phyloP scores from a whole-genome alignment of 495 filamentous ascomycete genomes.

The Pseudevernia furfuracea region DNA sequence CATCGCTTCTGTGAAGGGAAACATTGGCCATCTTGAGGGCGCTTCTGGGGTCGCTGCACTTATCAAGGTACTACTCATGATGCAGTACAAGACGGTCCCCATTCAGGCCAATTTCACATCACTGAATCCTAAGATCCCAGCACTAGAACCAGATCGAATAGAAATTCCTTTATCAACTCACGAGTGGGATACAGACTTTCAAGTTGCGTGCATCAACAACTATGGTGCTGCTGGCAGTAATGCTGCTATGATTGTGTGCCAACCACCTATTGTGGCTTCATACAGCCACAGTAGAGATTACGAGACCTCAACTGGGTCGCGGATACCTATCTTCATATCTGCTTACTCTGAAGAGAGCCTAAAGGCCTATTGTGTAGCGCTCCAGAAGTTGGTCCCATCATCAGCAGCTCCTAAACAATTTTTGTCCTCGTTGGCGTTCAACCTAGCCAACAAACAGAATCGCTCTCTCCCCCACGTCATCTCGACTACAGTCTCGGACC shows the following conservation, averaged over 20 bases:
- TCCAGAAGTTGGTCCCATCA: background rate
- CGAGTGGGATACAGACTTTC: slow-evolving; percentile 11
- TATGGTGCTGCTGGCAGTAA: slow-evolving; percentile 45
- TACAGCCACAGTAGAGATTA: no score
- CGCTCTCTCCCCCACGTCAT: background rate
- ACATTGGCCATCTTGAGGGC: slow-evolving; percentile 38
- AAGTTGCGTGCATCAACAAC: slow-evolving; percentile 36
- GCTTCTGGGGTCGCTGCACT: slow-evolving; percentile 31
- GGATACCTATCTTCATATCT: slow-evolving; percentile 29
- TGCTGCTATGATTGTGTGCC: slow-evolving; percentile 25
- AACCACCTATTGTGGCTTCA: slow-evolving; percentile 19
- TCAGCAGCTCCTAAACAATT: no score
- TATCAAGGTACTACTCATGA: slow-evolving; percentile 34
- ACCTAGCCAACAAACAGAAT: background rate
- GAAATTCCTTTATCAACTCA: slow-evolving; percentile 32
- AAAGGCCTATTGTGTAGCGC: background rate
- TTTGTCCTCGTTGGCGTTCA: background rate
- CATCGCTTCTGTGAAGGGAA: slow-evolving; percentile 36
- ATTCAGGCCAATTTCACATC: slow-evolving; percentile 34
- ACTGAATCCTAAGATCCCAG: slow-evolving; percentile 37
- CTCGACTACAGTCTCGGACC: background rate
- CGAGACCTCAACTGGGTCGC: no score
- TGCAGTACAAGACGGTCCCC: slow-evolving; percentile 30
- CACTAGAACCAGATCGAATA: slow-evolving; percentile 26
- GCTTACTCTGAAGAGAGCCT: slow-evolving; percentile 34